These are phyloP conservation scores for Astrephomene gubernaculifera DNA, from an alignment of 139 green algal species.

Conservation along the genomic window DNA sequence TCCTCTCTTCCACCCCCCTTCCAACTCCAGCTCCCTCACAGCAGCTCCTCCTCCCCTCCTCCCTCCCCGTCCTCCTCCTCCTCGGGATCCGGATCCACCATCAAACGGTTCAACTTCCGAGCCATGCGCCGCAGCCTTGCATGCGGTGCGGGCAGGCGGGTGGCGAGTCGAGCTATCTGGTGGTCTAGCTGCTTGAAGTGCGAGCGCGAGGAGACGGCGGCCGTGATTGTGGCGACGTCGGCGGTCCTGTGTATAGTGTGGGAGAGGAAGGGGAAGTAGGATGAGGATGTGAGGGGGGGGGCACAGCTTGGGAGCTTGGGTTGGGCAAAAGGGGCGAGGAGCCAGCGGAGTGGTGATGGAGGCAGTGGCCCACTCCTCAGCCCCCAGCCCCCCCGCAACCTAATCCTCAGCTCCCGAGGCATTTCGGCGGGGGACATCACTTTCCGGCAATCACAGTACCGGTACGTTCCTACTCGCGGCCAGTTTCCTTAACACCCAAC, in stretches of 20 bases:
- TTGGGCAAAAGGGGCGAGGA: no score
- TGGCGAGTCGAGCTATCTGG: conserved; percentile 60
- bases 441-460: no score
- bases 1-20: neutral
- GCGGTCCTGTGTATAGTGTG: neutral
- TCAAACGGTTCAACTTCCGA: conserved; percentile 25
- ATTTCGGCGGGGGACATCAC: neutral
- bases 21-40: neutral
- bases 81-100: neutral
- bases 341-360: neutral
- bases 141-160: conserved; percentile 53
- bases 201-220: neutral
- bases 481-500: no score
- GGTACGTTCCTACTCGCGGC: no score
- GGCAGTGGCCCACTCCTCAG: neutral
- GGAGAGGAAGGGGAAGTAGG: neutral
- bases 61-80: conserved; percentile 22
- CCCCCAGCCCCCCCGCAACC: no score
- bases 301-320: no score
- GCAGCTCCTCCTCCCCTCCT: neutral
- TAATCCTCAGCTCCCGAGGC: no score
- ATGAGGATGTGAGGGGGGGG: neutral
- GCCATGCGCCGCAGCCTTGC: conserved; percentile 38
- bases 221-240: neutral
- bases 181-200: conserved; percentile 65